These are phyloP conservation scores for Neophaeococcomyces mojaviensis DNA, from an alignment of 2,329 filamentous ascomycete species.

Conservation along the genomic window DNA sequence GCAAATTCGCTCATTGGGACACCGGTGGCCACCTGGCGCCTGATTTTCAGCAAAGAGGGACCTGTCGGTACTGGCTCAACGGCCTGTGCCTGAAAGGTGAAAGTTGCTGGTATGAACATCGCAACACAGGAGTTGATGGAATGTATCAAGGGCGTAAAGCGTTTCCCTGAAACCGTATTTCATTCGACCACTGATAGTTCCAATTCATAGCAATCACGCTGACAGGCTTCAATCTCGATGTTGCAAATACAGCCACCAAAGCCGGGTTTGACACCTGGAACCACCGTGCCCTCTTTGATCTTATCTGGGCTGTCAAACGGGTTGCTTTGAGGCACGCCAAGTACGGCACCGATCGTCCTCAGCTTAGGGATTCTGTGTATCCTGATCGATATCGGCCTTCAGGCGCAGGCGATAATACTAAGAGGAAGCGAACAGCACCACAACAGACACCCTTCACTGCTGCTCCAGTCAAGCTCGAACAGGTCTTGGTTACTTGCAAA, in stretches of 20 bases:
- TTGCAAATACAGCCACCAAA: conserved; percentile 16
- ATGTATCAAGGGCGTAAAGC: conserved; percentile 19
- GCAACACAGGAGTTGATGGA: conserved; percentile 18
- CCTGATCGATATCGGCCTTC: conserved; percentile 21
- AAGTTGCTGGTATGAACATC: conserved; percentile 21
- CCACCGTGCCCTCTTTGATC: conserved; percentile 18
- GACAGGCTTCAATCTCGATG: conserved; percentile 15
- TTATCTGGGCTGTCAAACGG: conserved; percentile 21
- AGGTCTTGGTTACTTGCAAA: not conserved
- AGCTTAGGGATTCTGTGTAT: conserved; percentile 14
- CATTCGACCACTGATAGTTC: conserved; percentile 11
- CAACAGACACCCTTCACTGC: not conserved
- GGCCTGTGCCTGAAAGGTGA: conserved; percentile 12
- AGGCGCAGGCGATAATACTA: conserved; percentile 15
- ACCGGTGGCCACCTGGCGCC: conserved; percentile 17
- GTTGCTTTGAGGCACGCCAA: conserved; percentile 6
- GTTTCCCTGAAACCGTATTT: not conserved
- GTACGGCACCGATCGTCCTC: not conserved
- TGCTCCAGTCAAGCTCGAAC: not conserved
- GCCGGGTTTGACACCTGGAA: conserved; percentile 18
- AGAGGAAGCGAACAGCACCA: conserved; percentile 11
- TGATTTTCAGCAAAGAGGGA: conserved; percentile 18
- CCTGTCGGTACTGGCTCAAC: conserved; percentile 16
- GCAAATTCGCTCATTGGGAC: conserved; percentile 19
- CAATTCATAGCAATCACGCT: conserved; percentile 13